phyloP scores from a whole-genome alignment of 768 basidiomycete genomes.

The Galerina sulciceps region DNA sequence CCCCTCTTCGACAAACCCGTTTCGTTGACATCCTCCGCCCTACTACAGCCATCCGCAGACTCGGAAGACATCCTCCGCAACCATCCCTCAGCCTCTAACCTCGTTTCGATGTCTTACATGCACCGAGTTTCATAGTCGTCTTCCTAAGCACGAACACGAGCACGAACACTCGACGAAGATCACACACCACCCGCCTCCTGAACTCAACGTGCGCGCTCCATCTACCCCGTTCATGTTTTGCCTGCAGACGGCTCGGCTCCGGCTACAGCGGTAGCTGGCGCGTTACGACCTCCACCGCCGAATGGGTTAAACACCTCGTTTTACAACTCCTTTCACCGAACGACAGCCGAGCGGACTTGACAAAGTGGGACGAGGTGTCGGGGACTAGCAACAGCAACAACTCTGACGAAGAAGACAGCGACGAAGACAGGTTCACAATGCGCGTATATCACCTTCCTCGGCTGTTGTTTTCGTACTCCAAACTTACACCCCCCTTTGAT shows the following conservation, averaged over 20 bases:
- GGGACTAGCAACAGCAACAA: slow-evolving; percentile 15
- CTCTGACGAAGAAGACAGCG: no score
- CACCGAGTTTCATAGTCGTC: no score
- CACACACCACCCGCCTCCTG: no score
- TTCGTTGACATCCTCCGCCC: neutral
- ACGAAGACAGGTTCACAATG: no score
- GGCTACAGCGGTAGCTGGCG: no score
- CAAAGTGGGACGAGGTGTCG: slow-evolving; percentile 22
- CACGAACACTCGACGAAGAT: no score
- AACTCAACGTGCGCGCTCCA: no score
- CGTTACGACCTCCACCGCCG: no score
- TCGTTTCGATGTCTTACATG: neutral
- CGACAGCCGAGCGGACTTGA: slow-evolving; percentile 38
- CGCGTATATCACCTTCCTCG: neutral
- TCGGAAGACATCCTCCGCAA: slow-evolving; percentile 4
- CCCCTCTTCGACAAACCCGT: slow-evolving; percentile 32
- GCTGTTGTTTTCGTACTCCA: neutral
- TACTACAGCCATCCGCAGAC: neutral
- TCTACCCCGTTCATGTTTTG: no score
- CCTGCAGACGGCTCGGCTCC: no score
- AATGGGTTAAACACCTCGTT: slow-evolving; percentile 36
- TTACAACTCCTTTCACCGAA: slow-evolving; percentile 67
- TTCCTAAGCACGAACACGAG: no score
- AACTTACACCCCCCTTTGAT: slow-evolving; percentile 30
- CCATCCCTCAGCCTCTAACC: slow-evolving; percentile 11